Percentiles rank a stretch among this genome's conserved stretches.
These are phyloP conservation scores for Dictyostelium discoideum DNA, from an alignment of 78 protist species.

Conservation along the genomic window DNA sequence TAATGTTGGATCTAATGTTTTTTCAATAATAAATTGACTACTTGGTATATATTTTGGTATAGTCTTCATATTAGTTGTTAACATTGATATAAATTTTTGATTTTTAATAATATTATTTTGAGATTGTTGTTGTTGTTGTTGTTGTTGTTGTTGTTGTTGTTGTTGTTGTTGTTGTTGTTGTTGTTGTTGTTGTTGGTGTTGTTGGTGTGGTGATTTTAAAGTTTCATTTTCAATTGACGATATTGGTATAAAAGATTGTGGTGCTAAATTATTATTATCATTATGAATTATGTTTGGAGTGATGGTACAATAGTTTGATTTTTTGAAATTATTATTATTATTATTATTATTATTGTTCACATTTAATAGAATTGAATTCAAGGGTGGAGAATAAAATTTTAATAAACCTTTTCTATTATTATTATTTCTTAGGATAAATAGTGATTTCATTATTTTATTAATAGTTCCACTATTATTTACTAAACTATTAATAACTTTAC, in stretches of 20 bases:
- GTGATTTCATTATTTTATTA: not conserved
- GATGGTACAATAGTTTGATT: not conserved
- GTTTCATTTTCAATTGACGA: not conserved
- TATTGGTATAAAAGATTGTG: not conserved
- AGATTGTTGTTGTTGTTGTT: not conserved
- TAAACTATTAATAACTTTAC: not conserved
- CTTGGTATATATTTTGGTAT: constrained; percentile 12
- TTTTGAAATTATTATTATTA: not conserved
- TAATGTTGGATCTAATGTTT: not conserved
- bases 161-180: not conserved
- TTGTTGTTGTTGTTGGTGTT: not conserved
- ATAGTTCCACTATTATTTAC: not conserved
- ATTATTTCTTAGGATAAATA: not conserved
- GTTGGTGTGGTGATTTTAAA: no score
- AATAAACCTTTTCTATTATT: not conserved
- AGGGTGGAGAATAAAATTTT: not conserved
- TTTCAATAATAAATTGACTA: not conserved
- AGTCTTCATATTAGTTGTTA: not conserved
- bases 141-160: not conserved
- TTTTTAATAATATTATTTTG: not conserved
- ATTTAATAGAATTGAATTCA: not conserved
- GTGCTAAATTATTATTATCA: not conserved
- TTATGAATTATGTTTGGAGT: not conserved
- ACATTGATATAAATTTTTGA: not conserved
- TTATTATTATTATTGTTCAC: not conserved